Evolutionary conservation across 2,329 filamentous ascomycete genomes (phyloP), one percentile per base, ranked within the genome.

Genomic region (Pyrenophora seminiperda): DNA sequence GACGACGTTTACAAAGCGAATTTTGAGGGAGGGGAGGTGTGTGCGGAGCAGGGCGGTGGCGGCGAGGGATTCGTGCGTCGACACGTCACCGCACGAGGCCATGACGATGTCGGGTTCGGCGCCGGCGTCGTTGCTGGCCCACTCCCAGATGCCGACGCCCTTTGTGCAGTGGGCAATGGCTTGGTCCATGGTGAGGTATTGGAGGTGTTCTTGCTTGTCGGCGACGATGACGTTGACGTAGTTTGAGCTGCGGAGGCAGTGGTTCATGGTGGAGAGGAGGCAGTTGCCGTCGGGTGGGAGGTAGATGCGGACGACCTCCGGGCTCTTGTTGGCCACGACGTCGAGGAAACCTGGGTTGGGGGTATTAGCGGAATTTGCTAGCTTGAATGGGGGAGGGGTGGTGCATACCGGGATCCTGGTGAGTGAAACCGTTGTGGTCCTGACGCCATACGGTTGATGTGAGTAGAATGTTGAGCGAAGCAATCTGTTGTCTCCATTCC

Each of bases 341-440:
- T 91, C 88, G 10, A 92, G 81, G 80, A 92, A 92, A 13, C 48
- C 31, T 27, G 24, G 24, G 24, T 10, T 10, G 10, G n/a, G n/a
- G n/a, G 7, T 9, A 5, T 33, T 33, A 33, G 31, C 7, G 2
- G 9, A 10, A 10, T 15, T 7, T 17, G 15, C n/a, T 17, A 14
- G 31, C n/a, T 15, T 15, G 31, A 15, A 15, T 33, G 31, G 13
- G 15, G n/a, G 13, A 1, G 31, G 31, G 31, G 31, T 11, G 3
- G 3, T 27, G 4, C 24, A 10, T 27, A 27, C 24, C 88, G 0
- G 88, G 89, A 58, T 91, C 88, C 69, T 91, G 88, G 68, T 91
- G 88, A 0, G 87, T 91, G 75, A 92, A 92, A 29, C 89, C 89
- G 63, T 91, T 92, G 77, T 91, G 89, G 59, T 91, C 89, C 76